Percentiles rank a stretch among this genome's conserved stretches.
These are phyloP conservation scores for Rosa persica DNA, from an alignment of 306 rosid genomes.

Conservation along the genomic window DNA sequence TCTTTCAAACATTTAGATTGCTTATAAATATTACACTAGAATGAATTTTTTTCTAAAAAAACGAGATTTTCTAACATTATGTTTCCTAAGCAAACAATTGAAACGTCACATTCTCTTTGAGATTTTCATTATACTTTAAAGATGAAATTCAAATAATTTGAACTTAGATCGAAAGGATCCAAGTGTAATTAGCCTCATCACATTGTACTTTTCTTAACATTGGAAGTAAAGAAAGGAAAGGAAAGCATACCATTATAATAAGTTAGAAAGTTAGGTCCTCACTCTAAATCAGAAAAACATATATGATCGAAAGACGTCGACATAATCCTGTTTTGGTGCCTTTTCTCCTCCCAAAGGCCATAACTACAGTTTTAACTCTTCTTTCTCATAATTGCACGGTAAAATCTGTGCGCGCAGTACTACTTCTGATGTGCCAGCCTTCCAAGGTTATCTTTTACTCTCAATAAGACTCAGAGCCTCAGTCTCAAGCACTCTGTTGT, in stretches of 20 bases:
- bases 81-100: too few relatives aligned
- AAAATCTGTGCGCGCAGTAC: background rate
- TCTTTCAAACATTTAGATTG: too few relatives aligned
- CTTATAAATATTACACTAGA: too few relatives aligned
- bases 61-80: too few relatives aligned
- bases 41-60: too few relatives aligned
- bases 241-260: background rate
- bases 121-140: too few relatives aligned
- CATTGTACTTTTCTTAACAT: constrained; percentile 10
- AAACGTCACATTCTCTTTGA: too few relatives aligned
- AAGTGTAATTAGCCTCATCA: background rate
- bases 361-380: background rate
- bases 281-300: constrained; percentile 14
- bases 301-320: constrained; percentile 5
- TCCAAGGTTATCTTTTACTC: too few relatives aligned
- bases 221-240: constrained; percentile 22
- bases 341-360: constrained; percentile 13
- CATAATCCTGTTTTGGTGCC: constrained; percentile 3
- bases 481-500: too few relatives aligned
- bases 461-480: too few relatives aligned
- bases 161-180: background rate
- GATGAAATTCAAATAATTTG: background rate
- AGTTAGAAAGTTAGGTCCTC: constrained; percentile 27
- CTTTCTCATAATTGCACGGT: background rate
- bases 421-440: background rate